Evolutionary conservation across 192 early-diverging fungal genomes (phyloP).

Genomic region (Chytriomyces sp.): DNA sequence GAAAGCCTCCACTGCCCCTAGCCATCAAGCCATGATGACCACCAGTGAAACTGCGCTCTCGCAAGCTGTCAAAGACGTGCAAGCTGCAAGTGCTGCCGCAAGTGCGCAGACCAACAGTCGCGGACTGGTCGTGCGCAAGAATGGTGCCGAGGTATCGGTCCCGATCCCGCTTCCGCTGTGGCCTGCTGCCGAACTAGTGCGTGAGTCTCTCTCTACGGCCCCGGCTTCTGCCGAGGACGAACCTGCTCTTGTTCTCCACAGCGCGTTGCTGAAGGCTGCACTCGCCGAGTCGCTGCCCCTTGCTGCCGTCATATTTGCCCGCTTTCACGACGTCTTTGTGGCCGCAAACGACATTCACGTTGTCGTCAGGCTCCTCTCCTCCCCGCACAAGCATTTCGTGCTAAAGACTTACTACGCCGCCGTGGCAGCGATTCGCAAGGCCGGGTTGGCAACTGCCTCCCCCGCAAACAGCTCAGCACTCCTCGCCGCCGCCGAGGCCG

Average conservation of each 20-base stretch:
- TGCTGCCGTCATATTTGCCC: constrained; percentile 74
- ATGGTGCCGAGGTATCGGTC: constrained; percentile 76
- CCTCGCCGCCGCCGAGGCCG: constrained; percentile 63
- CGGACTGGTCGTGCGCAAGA: constrained; percentile 78
- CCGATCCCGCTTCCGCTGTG: constrained; percentile 82
- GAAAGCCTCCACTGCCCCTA: too few species aligned
- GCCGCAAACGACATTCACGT: constrained; percentile 84
- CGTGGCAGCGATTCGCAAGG: constrained; percentile 60
- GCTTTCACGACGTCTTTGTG: constrained; percentile 74
- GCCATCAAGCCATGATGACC: background rate
- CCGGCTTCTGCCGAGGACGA: constrained; percentile 57
- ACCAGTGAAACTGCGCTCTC: background rate
- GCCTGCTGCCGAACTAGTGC: constrained; percentile 84
- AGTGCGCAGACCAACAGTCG: constrained; percentile 26
- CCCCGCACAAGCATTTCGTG: constrained; percentile 51
- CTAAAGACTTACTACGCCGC: constrained; percentile 81
- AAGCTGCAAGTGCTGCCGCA: background rate
- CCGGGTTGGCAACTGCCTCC: background rate
- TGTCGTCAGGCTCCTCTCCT: constrained; percentile 54
- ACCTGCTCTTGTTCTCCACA: constrained; percentile 26
- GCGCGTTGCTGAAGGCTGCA: constrained; percentile 28
- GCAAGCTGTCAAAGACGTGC: background rate
- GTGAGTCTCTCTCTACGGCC: constrained; percentile 66
- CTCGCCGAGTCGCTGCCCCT: constrained; percentile 57
- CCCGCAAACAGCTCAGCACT: constrained; percentile 61